These are phyloP conservation scores for Nicotiana tomentosiformis DNA, from an alignment of 257 asterid genomes.

Conservation along the genomic window DNA sequence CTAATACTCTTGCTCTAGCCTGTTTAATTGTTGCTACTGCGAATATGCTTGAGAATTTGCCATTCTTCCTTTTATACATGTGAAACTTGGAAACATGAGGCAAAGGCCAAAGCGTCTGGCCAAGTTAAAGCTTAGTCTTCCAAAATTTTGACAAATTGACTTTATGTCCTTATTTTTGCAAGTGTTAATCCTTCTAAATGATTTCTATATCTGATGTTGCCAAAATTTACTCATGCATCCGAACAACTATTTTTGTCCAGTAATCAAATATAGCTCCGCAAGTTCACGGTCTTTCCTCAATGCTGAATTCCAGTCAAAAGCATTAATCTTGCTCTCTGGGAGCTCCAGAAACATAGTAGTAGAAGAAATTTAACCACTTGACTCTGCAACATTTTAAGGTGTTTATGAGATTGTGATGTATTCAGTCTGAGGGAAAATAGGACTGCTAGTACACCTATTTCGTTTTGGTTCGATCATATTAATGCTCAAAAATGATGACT, in stretches of 20 bases:
- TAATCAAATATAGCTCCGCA: background rate
- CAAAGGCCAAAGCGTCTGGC: background rate
- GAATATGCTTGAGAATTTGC: background rate
- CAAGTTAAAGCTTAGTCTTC: background rate
- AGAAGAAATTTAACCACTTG: background rate
- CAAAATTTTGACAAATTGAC: background rate
- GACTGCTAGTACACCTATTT: background rate
- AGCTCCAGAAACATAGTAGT: background rate
- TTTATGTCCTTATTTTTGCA: background rate
- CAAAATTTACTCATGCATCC: background rate
- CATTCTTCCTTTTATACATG: background rate
- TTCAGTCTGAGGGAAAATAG: background rate
- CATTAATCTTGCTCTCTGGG: background rate
- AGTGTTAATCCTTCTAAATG: background rate
- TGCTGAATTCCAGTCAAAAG: background rate
- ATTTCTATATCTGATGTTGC: background rate
- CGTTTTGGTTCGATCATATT: background rate
- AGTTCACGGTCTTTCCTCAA: background rate
- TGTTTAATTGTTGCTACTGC: background rate
- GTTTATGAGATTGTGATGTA: background rate
- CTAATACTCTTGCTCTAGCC: background rate
- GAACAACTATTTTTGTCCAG: background rate
- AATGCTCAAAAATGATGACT: background rate
- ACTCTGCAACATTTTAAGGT: background rate
- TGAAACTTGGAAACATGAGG: background rate